Conservation (phyloP, 352 stramenopile species). For the Achlya hypogyna region DNA sequence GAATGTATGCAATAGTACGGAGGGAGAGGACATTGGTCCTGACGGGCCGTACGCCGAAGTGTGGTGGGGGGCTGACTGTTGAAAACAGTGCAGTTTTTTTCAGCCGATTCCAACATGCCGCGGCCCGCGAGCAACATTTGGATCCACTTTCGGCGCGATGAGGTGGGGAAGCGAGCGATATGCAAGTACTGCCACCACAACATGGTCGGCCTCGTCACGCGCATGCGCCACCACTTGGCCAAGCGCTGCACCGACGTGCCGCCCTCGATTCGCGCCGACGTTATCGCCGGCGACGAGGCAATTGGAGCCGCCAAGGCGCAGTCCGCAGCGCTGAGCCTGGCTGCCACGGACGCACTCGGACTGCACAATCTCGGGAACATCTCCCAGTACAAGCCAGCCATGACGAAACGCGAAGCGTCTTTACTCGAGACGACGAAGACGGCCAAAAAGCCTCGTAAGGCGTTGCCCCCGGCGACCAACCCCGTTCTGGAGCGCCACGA, state of each 20-base stretch:
- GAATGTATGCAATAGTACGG: not conserved
- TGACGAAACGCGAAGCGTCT: not conserved
- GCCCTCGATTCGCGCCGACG: slow-evolving; percentile 35
- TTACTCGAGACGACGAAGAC: not conserved
- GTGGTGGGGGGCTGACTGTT: not conserved
- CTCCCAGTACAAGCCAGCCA: not conserved
- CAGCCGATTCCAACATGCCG: slow-evolving; percentile 30
- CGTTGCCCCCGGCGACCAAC: not conserved
- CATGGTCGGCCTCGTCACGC: slow-evolving; percentile 55
- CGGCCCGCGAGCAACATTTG: slow-evolving; percentile 47
- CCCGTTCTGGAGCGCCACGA: slow-evolving; percentile 31
- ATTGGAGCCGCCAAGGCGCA: slow-evolving; percentile 26
- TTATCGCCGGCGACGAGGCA: slow-evolving; percentile 36
- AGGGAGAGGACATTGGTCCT: not conserved
- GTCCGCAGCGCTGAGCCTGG: slow-evolving; percentile 22
- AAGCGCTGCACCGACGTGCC: slow-evolving; percentile 48
- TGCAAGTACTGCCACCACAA: slow-evolving; percentile 74
- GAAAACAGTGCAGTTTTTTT: not conserved
- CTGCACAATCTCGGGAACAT: not conserved
- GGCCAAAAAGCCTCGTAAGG: not conserved
- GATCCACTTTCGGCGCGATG: slow-evolving; percentile 52
- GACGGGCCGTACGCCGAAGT: not conserved
- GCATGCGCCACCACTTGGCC: slow-evolving; percentile 56
- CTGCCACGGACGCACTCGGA: not conserved
- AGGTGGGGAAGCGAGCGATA: slow-evolving; percentile 46